These are phyloP conservation scores for Alternaria atra DNA, from an alignment of 2,329 filamentous ascomycete genomes.

Conservation along the genomic window DNA sequence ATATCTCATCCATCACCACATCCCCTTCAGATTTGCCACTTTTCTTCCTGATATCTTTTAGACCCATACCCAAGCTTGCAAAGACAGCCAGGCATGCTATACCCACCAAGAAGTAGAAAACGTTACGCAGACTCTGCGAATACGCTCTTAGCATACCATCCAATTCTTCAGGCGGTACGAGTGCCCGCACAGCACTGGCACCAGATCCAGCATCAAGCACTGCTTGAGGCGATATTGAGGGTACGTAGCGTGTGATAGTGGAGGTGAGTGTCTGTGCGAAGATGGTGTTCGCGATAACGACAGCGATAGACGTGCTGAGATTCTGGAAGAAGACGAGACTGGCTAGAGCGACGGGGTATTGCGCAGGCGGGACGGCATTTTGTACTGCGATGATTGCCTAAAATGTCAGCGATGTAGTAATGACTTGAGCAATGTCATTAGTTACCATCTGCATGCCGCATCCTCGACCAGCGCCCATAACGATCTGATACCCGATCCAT, in stretches of 20 bases:
- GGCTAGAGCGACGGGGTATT: slow-evolving; percentile 45
- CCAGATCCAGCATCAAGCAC: slow-evolving; percentile 38
- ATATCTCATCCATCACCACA: not conserved
- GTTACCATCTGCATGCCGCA: slow-evolving; percentile 37
- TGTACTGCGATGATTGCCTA: slow-evolving; percentile 46
- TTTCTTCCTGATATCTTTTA: slow-evolving; percentile 36
- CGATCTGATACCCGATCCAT: slow-evolving; percentile 43
- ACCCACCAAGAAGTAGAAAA: slow-evolving; percentile 36
- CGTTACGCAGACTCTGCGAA: slow-evolving; percentile 31
- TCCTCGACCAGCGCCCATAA: slow-evolving; percentile 37
- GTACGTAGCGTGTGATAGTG: slow-evolving; percentile 29
- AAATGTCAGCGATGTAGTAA: slow-evolving; percentile 3
- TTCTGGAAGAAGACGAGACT: slow-evolving; percentile 51
- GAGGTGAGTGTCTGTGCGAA: slow-evolving; percentile 35
- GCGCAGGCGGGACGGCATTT: slow-evolving; percentile 30
- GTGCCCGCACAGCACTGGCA: slow-evolving; percentile 29
- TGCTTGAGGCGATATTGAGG: slow-evolving; percentile 30
- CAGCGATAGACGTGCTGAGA: slow-evolving; percentile 42
- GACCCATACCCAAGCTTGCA: slow-evolving; percentile 33
- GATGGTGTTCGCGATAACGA: slow-evolving; percentile 41
- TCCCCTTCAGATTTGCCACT: not conserved
- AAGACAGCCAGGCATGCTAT: slow-evolving; percentile 22
- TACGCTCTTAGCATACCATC: slow-evolving; percentile 35
- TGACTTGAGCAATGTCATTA: not conserved
- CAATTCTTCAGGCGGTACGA: slow-evolving; percentile 28